Conservation (phyloP, 176 grass and related monocot genomes). For the Hordeum marinum region DNA sequence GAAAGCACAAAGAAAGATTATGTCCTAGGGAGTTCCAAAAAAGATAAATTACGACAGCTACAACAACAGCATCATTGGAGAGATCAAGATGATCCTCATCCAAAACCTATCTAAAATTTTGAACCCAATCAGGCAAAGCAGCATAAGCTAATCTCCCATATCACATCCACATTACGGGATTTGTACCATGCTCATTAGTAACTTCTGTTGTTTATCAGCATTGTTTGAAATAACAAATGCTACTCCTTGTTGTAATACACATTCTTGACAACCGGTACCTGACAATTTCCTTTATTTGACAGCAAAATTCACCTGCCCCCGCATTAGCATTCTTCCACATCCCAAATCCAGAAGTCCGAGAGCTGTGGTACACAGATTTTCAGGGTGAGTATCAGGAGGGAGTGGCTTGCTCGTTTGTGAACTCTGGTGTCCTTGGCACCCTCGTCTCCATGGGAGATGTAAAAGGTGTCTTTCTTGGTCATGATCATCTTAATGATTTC, state of each 20-base stretch:
- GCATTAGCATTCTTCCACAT: conserved; percentile 85
- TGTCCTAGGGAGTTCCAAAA: no score
- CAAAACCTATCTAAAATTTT: no score
- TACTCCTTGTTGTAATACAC: background rate
- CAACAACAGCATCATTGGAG: no score
- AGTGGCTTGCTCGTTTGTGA: conserved; percentile 75
- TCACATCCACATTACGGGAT: background rate
- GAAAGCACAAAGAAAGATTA: no score
- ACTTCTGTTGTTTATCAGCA: background rate
- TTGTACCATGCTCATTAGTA: background rate
- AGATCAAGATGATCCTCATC: no score
- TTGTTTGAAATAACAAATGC: background rate
- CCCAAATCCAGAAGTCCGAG: conserved; percentile 72
- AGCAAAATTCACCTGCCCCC: conserved; percentile 43
- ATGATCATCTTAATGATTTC: conserved; percentile 96
- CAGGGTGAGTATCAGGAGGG: conserved; percentile 78
- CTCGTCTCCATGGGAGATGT: conserved; percentile 72
- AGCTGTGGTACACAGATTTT: conserved; percentile 61
- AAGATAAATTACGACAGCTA: no score
- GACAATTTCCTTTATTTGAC: conserved; percentile 12
- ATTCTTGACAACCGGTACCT: background rate
- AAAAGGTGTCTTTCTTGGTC: conserved; percentile 83
- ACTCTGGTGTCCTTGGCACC: conserved; percentile 59
- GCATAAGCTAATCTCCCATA: background rate
- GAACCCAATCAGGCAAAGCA: no score